A percentile compares a stretch with the other conserved stretches of the same genome.
phyloP scores from a whole-genome alignment of 1,139 yeast species.

The Lodderomyces pseudojiufengensis region DNA sequence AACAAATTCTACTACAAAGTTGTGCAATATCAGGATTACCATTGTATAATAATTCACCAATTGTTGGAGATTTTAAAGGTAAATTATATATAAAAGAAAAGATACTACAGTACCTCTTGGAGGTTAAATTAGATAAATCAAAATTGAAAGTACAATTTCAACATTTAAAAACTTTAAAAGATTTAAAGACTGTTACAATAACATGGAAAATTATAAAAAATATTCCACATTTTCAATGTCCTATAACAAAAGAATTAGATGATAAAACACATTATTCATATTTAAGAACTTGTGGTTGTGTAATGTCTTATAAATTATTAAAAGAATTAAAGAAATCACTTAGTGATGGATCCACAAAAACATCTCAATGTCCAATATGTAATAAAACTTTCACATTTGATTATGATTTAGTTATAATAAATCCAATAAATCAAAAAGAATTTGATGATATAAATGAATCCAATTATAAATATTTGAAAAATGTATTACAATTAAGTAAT shows the following conservation, averaged over 20 bases:
- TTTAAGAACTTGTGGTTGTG: slow-evolving; percentile 42
- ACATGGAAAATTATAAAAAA: slow-evolving; percentile 20
- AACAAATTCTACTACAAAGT: slow-evolving; percentile 8
- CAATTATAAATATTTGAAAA: slow-evolving; percentile 31
- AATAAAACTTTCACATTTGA: slow-evolving; percentile 18
- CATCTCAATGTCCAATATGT: slow-evolving; percentile 36
- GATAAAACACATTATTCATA: slow-evolving; percentile 22
- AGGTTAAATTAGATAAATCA: slow-evolving; percentile 17
- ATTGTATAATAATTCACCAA: slow-evolving; percentile 26
- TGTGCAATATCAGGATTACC: slow-evolving; percentile 32
- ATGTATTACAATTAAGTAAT: slow-evolving; percentile 36
- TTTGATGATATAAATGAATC: slow-evolving; percentile 31
- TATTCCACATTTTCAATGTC: slow-evolving; percentile 46
- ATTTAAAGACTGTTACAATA: slow-evolving; percentile 27
- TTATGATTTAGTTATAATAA: slow-evolving; percentile 32
- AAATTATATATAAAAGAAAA: slow-evolving; percentile 66
- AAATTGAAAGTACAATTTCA: slow-evolving; percentile 13
- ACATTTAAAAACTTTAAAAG: slow-evolving; percentile 41
- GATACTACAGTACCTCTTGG: slow-evolving; percentile 54
- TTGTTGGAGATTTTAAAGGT: slow-evolving; percentile 74
- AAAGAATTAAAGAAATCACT: slow-evolving; percentile 14
- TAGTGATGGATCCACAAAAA: not conserved
- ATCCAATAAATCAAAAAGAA: slow-evolving; percentile 19
- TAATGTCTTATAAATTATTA: slow-evolving; percentile 25
- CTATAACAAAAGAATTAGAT: slow-evolving; percentile 34